These are phyloP conservation scores for Cylindrodendrum hubeiense DNA, from an alignment of 2,329 filamentous ascomycete species.

Conservation along the genomic window DNA sequence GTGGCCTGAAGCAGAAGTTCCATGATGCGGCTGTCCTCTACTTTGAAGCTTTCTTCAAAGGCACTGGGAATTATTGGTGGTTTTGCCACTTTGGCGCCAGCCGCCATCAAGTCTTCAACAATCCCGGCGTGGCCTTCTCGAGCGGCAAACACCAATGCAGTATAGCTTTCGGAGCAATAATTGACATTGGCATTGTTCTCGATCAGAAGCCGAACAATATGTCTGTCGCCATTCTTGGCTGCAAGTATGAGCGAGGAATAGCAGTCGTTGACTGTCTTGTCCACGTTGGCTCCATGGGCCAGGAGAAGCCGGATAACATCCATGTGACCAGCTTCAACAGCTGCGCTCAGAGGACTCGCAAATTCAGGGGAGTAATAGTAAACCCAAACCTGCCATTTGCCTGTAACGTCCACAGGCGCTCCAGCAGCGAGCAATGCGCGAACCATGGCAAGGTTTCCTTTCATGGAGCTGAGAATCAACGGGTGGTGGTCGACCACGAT, in stretches of 20 bases:
- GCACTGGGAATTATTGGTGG: not conserved
- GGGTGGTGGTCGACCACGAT: not conserved
- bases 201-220: conserved; percentile 2
- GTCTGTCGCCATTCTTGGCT: not conserved
- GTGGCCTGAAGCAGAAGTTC: not conserved
- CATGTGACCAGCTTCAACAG: not conserved
- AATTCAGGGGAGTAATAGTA: not conserved
- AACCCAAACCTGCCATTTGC: not conserved
- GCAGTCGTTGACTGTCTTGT: not conserved
- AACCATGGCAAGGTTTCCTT: not conserved
- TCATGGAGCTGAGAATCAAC: not conserved
- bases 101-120: conserved; percentile 5
- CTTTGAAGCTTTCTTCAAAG: not conserved
- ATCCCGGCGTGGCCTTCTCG: not conserved
- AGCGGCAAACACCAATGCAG: not conserved
- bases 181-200: conserved; percentile 2
- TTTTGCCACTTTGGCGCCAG: not conserved
- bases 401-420: not conserved
- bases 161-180: not conserved
- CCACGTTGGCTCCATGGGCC: conserved; percentile 3
- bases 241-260: conserved; percentile 5
- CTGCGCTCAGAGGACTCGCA: conserved; percentile 15
- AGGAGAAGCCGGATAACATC: conserved; percentile 5
- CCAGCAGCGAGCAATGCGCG: not conserved
- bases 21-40: not conserved